phyloP scores from a whole-genome alignment of 1,139 yeast genomes.

The Pichiaceae sp. region DNA sequence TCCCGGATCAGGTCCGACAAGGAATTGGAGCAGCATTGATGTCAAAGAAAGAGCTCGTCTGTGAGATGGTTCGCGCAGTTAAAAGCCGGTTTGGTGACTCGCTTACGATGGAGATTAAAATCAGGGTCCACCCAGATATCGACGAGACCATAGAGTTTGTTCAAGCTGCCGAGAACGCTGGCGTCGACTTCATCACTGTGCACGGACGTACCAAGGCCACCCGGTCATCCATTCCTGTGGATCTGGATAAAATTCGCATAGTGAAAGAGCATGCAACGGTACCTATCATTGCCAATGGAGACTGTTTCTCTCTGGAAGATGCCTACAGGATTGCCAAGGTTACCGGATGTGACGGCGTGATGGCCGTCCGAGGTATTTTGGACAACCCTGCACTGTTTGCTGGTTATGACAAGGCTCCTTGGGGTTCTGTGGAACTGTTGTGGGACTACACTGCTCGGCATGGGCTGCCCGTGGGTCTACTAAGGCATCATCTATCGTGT shows the following conservation, averaged over 20 bases:
- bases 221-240: slow-evolving; percentile 74
- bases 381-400: slow-evolving; percentile 83
- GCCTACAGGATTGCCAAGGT: slow-evolving; percentile 47
- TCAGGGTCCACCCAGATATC: slow-evolving; percentile 73
- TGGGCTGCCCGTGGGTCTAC: slow-evolving; percentile 75
- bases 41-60: slow-evolving; percentile 73
- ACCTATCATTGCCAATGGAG: slow-evolving; percentile 95
- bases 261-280: slow-evolving; percentile 53
- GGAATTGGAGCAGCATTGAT: slow-evolving; percentile 97
- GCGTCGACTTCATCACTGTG: slow-evolving; percentile 89
- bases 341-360: slow-evolving; percentile 85
- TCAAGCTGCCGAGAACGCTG: slow-evolving; percentile 66
- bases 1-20: slow-evolving; percentile 87
- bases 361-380: slow-evolving; percentile 90
- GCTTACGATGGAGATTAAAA: slow-evolving; percentile 81
- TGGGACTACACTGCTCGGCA: slow-evolving; percentile 72
- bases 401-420: slow-evolving; percentile 68
- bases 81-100: slow-evolving; percentile 62
- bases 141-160: slow-evolving; percentile 70
- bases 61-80: slow-evolving; percentile 77
- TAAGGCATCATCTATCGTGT: slow-evolving; percentile 83
- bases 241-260: slow-evolving; percentile 69
- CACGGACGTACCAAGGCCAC: slow-evolving; percentile 89
- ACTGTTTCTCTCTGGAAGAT: slow-evolving; percentile 66
- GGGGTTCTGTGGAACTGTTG: slow-evolving; percentile 82